Evolutionary conservation across 352 stramenopile species (phyloP).

Genomic region (Thalassiosira mediterranea): DNA sequence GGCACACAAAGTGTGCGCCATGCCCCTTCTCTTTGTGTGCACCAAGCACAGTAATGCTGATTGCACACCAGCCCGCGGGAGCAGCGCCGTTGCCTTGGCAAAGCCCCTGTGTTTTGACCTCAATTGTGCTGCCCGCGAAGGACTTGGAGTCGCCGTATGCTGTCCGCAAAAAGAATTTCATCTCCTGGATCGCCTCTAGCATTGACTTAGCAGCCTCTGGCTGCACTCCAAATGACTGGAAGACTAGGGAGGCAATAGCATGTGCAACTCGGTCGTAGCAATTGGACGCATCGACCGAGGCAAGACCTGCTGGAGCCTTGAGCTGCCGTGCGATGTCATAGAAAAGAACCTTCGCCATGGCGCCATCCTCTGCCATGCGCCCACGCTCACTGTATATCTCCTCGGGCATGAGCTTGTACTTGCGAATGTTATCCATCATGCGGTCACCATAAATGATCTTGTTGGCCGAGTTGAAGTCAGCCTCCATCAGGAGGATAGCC

Average conservation of each 20-base stretch:
- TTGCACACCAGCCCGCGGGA: conserved; percentile 4
- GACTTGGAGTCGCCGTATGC: not conserved
- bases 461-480: conserved; percentile 40
- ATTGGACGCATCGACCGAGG: conserved; percentile 4
- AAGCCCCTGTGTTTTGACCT: conserved; percentile 1
- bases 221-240: conserved; percentile 4
- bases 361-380: not conserved
- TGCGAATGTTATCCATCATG: conserved; percentile 3
- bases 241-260: not conserved
- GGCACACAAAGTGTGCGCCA: not conserved
- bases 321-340: conserved; percentile 4
- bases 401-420: conserved; percentile 3
- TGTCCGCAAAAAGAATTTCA: conserved; percentile 21
- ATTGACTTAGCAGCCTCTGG: not conserved
- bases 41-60: conserved; percentile 4
- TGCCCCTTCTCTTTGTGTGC: conserved; percentile 20
- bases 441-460: conserved; percentile 17
- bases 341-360: conserved; percentile 6
- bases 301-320: not conserved
- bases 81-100: conserved; percentile 24
- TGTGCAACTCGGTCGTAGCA: not conserved
- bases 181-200: conserved; percentile 1
- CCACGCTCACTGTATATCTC: conserved; percentile 18
- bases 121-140: conserved; percentile 8
- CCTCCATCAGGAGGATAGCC: conserved; percentile 37